phyloP scores from a whole-genome alignment of 2,329 filamentous ascomycete species.

The Colletotrichum lentis region DNA sequence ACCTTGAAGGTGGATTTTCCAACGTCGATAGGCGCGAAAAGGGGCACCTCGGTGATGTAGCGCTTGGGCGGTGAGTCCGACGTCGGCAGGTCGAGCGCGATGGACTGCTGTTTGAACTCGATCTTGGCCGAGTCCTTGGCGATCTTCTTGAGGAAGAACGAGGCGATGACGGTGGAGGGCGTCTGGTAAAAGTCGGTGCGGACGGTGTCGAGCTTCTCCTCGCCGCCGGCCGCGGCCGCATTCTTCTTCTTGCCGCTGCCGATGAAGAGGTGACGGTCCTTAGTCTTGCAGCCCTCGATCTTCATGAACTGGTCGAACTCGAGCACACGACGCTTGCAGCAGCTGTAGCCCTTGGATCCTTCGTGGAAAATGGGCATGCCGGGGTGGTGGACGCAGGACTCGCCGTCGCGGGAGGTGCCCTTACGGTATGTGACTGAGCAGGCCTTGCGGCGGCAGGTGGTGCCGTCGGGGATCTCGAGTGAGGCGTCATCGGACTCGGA shows the following conservation, averaged over 20 bases:
- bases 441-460: slow-evolving; percentile 78
- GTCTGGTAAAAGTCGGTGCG: slow-evolving; percentile 97
- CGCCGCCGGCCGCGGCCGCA: slow-evolving; percentile 57
- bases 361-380: slow-evolving; percentile 95
- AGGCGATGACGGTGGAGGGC: slow-evolving; percentile 81
- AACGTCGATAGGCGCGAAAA: slow-evolving; percentile 80
- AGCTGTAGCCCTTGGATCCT: slow-evolving; percentile 96
- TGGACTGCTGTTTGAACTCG: slow-evolving; percentile 67
- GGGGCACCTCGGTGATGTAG: slow-evolving; percentile 75
- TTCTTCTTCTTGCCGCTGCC: slow-evolving; percentile 76
- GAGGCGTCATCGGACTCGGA: slow-evolving; percentile 87
- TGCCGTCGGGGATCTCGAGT: slow-evolving; percentile 75
- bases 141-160: slow-evolving; percentile 97
- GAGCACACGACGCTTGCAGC: slow-evolving; percentile 92
- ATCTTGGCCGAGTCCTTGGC: slow-evolving; percentile 81
- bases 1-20: slow-evolving; percentile 81
- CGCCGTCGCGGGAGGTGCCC: slow-evolving; percentile 67
- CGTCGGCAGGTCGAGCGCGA: slow-evolving; percentile 86
- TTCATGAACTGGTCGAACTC: slow-evolving; percentile 99
- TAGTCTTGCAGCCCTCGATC: slow-evolving; percentile 88
- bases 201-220: slow-evolving; percentile 81
- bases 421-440: slow-evolving; percentile 75
- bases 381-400: slow-evolving; percentile 88
- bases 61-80: slow-evolving; percentile 79
- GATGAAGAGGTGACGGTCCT: slow-evolving; percentile 83